Conservation (phyloP, 805 yeast species). For the Pichia membranifaciens region DNA sequence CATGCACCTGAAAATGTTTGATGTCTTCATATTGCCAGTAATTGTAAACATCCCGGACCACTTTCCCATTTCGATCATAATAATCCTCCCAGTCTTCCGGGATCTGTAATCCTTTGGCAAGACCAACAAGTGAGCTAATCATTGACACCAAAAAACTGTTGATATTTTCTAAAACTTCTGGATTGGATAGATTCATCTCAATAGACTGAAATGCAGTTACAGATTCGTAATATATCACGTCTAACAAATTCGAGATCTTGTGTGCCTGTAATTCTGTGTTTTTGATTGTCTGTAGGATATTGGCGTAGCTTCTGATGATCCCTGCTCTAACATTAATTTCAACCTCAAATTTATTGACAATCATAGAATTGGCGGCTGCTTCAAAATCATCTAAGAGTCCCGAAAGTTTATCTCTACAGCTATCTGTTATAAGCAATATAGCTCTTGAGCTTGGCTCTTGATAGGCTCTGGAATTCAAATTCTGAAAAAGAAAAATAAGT, state of each 20-base stretch:
- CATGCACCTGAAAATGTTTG: conserved; percentile 29
- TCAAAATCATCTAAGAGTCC: conserved; percentile 45
- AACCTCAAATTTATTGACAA: conserved; percentile 27
- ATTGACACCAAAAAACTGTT: conserved; percentile 50
- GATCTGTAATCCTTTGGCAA: conserved; percentile 62
- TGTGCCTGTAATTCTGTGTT: conserved; percentile 41
- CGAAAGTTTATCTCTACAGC: conserved; percentile 39
- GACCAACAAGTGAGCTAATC: conserved; percentile 56
- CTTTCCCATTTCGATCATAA: conserved; percentile 30
- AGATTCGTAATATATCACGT: conserved; percentile 20
- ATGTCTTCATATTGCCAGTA: conserved; percentile 37
- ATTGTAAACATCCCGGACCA: conserved; percentile 20
- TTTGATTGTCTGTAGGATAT: conserved; percentile 50
- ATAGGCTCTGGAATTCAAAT: conserved; percentile 14
- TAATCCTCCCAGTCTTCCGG: conserved; percentile 48
- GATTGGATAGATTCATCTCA: neutral
- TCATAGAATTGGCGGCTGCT: conserved; percentile 40
- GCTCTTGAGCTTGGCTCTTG: conserved; percentile 44
- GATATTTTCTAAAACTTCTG: conserved; percentile 20
- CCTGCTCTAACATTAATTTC: conserved; percentile 49
- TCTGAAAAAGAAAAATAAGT: conserved; percentile 41
- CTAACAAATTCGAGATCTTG: conserved; percentile 21
- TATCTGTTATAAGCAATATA: conserved; percentile 52
- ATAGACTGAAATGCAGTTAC: conserved; percentile 13
- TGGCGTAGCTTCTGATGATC: conserved; percentile 55